These are phyloP conservation scores for Rubroboletus satanas DNA, from an alignment of 768 basidiomycete species.

Conservation along the genomic window DNA sequence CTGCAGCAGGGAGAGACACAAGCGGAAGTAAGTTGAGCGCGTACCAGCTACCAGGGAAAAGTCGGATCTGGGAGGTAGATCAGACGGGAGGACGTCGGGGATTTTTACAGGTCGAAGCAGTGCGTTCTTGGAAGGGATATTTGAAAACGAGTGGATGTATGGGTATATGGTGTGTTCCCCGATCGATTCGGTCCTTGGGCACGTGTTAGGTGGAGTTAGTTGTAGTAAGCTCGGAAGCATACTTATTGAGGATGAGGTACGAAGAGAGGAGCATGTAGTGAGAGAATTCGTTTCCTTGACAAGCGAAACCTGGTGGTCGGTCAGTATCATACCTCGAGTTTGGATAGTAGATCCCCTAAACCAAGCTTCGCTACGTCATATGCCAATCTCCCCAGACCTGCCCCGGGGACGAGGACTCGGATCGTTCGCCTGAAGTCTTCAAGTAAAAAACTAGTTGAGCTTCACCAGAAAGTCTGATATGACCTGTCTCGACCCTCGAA, in stretches of 20 bases:
- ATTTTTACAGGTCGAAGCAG: slow-evolving; percentile 68
- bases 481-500: slow-evolving; percentile 55
- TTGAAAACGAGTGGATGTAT: slow-evolving; percentile 91
- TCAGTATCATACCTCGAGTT: neutral
- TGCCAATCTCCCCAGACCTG: slow-evolving; percentile 83
- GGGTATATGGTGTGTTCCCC: slow-evolving; percentile 77
- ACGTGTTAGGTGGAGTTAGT: neutral
- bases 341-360: slow-evolving; percentile 29
- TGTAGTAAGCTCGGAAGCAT: slow-evolving; percentile 12
- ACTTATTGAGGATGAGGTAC: slow-evolving; percentile 86
- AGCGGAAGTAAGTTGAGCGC: slow-evolving; percentile 6
- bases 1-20: neutral
- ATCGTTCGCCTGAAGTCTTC: slow-evolving; percentile 41
- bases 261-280: slow-evolving; percentile 93
- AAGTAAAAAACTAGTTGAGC: neutral
- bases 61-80: slow-evolving; percentile 57
- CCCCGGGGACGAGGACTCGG: slow-evolving; percentile 84
- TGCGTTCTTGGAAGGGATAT: slow-evolving; percentile 53
- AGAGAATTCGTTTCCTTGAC: slow-evolving; percentile 94
- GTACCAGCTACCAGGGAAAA: slow-evolving; percentile 86
- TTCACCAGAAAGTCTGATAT: neutral
- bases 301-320: slow-evolving; percentile 64
- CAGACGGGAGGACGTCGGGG: slow-evolving; percentile 81
- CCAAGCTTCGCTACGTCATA: slow-evolving; percentile 84
- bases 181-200: slow-evolving; percentile 55